Conservation (phyloP, 768 basidiomycete genomes). For the Mycena filopes region DNA sequence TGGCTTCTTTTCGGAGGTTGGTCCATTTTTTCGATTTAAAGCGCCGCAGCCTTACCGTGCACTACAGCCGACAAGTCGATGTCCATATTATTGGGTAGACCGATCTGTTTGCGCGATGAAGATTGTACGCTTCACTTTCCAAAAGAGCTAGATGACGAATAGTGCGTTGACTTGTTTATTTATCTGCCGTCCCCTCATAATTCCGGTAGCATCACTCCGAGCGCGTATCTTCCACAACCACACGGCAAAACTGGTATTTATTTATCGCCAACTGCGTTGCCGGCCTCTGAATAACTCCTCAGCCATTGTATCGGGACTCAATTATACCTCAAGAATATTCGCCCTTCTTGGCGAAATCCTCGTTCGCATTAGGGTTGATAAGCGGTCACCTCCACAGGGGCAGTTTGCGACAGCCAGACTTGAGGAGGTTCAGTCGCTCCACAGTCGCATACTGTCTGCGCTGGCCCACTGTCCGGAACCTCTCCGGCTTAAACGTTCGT, state of each 20-base stretch:
- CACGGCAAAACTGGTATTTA: slow-evolving; percentile 70
- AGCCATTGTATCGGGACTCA: slow-evolving; percentile 86
- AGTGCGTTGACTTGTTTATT: slow-evolving; percentile 62
- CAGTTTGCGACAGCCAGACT: slow-evolving; percentile 87
- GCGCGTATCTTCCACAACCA: slow-evolving; percentile 87
- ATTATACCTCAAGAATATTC: slow-evolving; percentile 88
- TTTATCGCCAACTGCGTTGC: not conserved
- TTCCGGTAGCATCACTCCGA: slow-evolving; percentile 77
- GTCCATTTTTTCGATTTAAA: slow-evolving; percentile 36
- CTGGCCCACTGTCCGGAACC: slow-evolving; percentile 82
- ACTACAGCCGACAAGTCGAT: slow-evolving; percentile 86
- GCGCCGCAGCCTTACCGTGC: slow-evolving; percentile 17
- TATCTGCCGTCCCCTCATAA: slow-evolving; percentile 44
- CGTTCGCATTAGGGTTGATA: slow-evolving; percentile 88
- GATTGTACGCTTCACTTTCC: slow-evolving; percentile 92
- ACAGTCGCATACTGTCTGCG: slow-evolving; percentile 78
- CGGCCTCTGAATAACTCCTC: not conserved
- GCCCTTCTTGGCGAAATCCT: slow-evolving; percentile 88
- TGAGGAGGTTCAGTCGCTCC: slow-evolving; percentile 86
- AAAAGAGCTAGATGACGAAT: slow-evolving; percentile 89
- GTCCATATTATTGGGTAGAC: slow-evolving; percentile 85
- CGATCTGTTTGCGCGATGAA: slow-evolving; percentile 88
- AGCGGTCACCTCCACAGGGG: slow-evolving; percentile 85
- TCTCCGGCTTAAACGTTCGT: slow-evolving; percentile 72
- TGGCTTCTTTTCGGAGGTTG: slow-evolving; percentile 91